phyloP scores from a whole-genome alignment of 805 yeast species.

The Ascoidea asiatica region DNA sequence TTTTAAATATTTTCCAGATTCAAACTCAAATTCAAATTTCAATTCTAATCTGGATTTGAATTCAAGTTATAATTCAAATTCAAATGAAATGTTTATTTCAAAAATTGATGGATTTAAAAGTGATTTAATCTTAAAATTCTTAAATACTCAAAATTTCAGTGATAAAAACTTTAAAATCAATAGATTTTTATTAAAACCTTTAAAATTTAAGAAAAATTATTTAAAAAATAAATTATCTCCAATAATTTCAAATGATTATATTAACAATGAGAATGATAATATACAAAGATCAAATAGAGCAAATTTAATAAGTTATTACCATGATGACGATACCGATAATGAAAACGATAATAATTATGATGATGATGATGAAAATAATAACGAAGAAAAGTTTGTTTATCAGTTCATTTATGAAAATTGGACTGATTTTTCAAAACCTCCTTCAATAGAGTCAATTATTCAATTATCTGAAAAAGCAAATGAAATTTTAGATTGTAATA shows the following conservation, averaged over 20 bases:
- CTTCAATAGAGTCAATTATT: slow-evolving; percentile 30
- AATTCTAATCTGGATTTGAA: slow-evolving; percentile 31
- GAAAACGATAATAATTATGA: background rate
- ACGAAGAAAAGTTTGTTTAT: slow-evolving; percentile 18
- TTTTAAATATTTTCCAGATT: slow-evolving; percentile 63
- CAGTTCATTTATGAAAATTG: slow-evolving; percentile 72
- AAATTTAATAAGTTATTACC: slow-evolving; percentile 5
- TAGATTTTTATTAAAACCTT: background rate
- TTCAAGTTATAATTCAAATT: slow-evolving; percentile 18
- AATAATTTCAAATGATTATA: background rate
- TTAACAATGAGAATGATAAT: background rate
- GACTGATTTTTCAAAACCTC: slow-evolving; percentile 70
- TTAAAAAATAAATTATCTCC: too few species aligned
- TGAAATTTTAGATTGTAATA: background rate
- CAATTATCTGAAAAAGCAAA: slow-evolving; percentile 20
- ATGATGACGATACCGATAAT: background rate
- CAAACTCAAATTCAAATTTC: slow-evolving; percentile 21
- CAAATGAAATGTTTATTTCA: background rate
- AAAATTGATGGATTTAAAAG: too few species aligned
- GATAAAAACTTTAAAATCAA: background rate
- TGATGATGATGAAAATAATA: background rate
- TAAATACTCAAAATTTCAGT: background rate
- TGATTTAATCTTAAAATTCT: background rate
- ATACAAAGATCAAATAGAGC: slow-evolving; percentile 5
- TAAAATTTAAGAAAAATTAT: too few species aligned